Percentiles rank a stretch among this genome's conserved stretches.
These are phyloP conservation scores for Alternaria sp. DNA, from an alignment of 2,329 filamentous ascomycete species.

Conservation along the genomic window DNA sequence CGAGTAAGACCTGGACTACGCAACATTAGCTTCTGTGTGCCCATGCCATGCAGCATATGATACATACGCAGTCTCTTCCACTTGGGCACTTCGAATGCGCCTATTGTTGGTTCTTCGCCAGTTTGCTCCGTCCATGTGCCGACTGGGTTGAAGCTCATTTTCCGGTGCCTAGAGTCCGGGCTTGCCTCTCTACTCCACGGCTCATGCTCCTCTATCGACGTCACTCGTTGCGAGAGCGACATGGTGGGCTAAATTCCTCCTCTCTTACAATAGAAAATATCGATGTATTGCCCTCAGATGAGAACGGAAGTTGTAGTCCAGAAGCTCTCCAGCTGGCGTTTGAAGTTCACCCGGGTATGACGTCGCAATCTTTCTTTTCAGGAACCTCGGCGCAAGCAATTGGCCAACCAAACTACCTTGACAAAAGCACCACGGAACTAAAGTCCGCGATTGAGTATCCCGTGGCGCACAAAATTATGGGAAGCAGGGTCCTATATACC, in stretches of 20 bases:
- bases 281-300: neutral
- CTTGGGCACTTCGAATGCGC: constrained; percentile 64
- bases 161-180: constrained; percentile 52
- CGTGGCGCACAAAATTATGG: constrained; percentile 3
- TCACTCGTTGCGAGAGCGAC: constrained; percentile 52
- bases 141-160: constrained; percentile 60
- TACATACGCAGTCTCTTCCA: constrained; percentile 61
- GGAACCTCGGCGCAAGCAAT: constrained; percentile 9
- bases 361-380: constrained; percentile 14
- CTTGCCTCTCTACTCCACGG: constrained; percentile 51
- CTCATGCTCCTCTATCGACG: constrained; percentile 53
- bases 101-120: constrained; percentile 52
- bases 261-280: neutral
- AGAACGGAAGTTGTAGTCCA: neutral
- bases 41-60: neutral
- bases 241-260: constrained; percentile 32
- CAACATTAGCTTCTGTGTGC: constrained; percentile 21
- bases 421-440: neutral
- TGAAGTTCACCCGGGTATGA: constrained; percentile 17
- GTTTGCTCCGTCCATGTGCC: constrained; percentile 55
- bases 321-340: constrained; percentile 1
- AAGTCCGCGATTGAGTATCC: neutral
- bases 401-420: constrained; percentile 8
- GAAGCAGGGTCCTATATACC: constrained; percentile 24
- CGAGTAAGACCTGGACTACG: constrained; percentile 72